Percentiles rank a stretch among this genome's conserved stretches.
phyloP scores from a whole-genome alignment of 495 filamentous ascomycete species.

The Penicillium flavigenum region DNA sequence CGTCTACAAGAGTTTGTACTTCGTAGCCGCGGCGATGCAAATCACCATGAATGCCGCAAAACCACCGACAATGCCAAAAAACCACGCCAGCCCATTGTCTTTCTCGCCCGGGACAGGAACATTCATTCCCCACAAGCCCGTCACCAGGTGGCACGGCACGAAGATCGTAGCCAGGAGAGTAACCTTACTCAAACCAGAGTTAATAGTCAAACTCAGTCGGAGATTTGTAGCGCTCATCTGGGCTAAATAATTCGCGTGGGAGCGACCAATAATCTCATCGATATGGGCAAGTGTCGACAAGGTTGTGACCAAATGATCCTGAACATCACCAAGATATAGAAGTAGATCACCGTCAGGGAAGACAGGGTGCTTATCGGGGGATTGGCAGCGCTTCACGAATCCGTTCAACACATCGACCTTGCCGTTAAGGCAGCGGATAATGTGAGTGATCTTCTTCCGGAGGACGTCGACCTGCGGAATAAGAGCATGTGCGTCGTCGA shows the following conservation, averaged over 20 bases:
- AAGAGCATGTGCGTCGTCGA: conserved; percentile 76
- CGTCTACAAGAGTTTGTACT: conserved; percentile 29
- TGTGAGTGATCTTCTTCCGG: conserved; percentile 86
- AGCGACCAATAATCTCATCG: conserved; percentile 88
- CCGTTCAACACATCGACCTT: conserved; percentile 94
- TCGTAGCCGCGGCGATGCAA: conserved; percentile 41
- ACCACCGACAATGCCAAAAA: conserved; percentile 70
- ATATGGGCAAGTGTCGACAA: conserved; percentile 84
- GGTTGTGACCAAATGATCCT: conserved; percentile 98
- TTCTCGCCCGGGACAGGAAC: conserved; percentile 73
- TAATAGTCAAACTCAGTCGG: conserved; percentile 68
- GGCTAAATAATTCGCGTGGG: conserved; percentile 87
- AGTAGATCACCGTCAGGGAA: conserved; percentile 88
- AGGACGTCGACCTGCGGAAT: conserved; percentile 78
- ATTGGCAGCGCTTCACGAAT: conserved; percentile 93
- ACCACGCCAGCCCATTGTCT: conserved; percentile 58
- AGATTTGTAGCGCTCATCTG: conserved; percentile 86
- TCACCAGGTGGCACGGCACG: conserved; percentile 86
- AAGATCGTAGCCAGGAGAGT: conserved; percentile 91
- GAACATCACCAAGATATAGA: conserved; percentile 89
- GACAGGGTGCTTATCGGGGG: conserved; percentile 72
- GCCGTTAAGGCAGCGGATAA: conserved; percentile 81
- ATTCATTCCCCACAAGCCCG: conserved; percentile 96
- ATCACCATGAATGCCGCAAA: conserved; percentile 58
- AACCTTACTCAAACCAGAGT: conserved; percentile 79